Evolutionary conservation across 352 stramenopile species (phyloP).

Genomic region (Pythium phragmiticola): DNA sequence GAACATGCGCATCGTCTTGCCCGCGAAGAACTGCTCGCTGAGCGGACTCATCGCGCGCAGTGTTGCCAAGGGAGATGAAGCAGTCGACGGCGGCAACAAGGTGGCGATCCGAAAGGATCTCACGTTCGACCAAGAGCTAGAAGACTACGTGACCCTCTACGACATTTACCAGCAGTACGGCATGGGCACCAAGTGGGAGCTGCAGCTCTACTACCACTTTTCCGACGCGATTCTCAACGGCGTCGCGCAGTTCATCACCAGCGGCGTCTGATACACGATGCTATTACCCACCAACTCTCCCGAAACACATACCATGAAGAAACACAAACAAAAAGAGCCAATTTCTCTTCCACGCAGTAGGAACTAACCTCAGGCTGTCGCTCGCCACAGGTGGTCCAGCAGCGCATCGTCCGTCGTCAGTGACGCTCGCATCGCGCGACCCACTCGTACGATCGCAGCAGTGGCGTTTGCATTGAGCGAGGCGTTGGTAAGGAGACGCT

Average conservation of each 20-base stretch:
- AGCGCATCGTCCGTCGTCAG: slow-evolving; percentile 24
- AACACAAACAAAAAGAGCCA: not conserved
- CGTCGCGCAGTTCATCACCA: slow-evolving; percentile 54
- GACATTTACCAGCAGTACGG: slow-evolving; percentile 86
- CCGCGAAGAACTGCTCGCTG: slow-evolving; percentile 46
- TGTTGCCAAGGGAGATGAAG: not conserved
- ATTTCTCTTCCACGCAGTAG: not conserved
- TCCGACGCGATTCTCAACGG: slow-evolving; percentile 70
- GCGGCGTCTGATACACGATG: slow-evolving; percentile 14
- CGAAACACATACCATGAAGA: not conserved
- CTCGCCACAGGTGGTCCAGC: slow-evolving; percentile 35
- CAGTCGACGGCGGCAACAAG: not conserved
- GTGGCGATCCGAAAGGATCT: slow-evolving; percentile 55
- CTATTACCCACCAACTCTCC: not conserved
- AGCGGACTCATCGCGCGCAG: slow-evolving; percentile 41
- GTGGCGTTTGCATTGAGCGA: not conserved
- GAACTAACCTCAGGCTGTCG: not conserved
- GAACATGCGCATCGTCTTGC: slow-evolving; percentile 61
- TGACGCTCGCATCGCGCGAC: not conserved
- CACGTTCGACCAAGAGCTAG: slow-evolving; percentile 70
- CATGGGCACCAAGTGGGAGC: slow-evolving; percentile 63
- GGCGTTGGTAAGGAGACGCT: not conserved
- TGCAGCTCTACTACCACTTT: slow-evolving; percentile 78
- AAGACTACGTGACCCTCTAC: slow-evolving; percentile 64
- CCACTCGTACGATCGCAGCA: slow-evolving; percentile 28